Evolutionary conservation across 2,329 filamentous ascomycete genomes (phyloP), one percentile per base, ranked within the genome.

Genomic region (Xylaria digitata): DNA sequence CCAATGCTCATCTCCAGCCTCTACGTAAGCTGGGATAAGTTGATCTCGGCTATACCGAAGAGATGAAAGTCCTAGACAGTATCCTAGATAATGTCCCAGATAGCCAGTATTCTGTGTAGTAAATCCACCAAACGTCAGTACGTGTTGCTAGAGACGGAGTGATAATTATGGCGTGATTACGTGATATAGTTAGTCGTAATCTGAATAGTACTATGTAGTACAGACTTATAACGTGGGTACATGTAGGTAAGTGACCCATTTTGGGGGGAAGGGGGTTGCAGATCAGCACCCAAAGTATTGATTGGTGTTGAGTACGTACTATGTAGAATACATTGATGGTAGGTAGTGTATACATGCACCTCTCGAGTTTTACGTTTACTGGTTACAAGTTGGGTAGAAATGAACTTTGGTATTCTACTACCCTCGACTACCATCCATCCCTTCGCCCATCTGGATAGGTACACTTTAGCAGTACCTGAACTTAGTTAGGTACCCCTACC

Each of bases 1-100:
- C 59, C 63, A 66, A 54, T 66, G 55, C 21, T 61, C 15, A 19
- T 46, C 48, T 15, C 37, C 5, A 13, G 4, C 9, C 37, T 54
- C 61, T 55, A 64, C 66, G 68, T 70, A 64, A 70, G 68, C 63
- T 8, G 26, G 61, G 42, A 54, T 56, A 65, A 46, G 32, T 45
- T 65, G 43, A 52, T 65, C 56, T 69, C 61, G 63, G 69, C 48
- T 48, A 45, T 26, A 34, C 66, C 68, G 66, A 68, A 49, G 50
- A 23, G 26, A 54, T 57, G 43, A 30, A 9, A 63, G 50, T 63
- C 60, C 58, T 65, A 57, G 50, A 58, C 30, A 37, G 11, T 40
- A 9, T 40, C 37, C 37, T 49, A 56, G 30, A 40, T 26, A 26
- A 5, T 26, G 26, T 26, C 26, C 23, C 46, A 53, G 37, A 53